phyloP scores from a whole-genome alignment of 129 eudicot genomes.

The Centella asiatica region DNA sequence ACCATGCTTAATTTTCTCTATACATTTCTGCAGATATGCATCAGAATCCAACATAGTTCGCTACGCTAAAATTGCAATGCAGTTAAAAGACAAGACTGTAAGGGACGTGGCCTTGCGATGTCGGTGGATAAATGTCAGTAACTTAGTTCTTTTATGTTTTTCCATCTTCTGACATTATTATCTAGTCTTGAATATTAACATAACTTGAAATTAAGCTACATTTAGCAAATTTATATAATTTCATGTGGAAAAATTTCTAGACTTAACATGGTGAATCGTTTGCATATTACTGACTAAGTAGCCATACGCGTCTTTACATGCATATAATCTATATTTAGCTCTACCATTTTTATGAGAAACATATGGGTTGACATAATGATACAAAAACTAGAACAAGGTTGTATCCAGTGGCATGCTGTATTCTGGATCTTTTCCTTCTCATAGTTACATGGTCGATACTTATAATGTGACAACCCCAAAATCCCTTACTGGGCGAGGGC shows the following conservation, averaged over 20 bases:
- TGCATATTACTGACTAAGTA: too few species aligned
- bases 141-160: too few species aligned
- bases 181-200: neutral
- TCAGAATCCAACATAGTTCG: conserved; percentile 49
- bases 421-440: too few species aligned
- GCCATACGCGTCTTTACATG: too few species aligned
- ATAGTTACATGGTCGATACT: too few species aligned
- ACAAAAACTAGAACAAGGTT: too few species aligned
- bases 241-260: neutral
- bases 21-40: conserved; percentile 48
- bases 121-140: conserved; percentile 83
- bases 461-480: too few species aligned
- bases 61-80: conserved; percentile 80
- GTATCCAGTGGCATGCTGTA: too few species aligned
- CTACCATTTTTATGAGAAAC: too few species aligned
- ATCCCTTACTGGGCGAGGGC: too few species aligned
- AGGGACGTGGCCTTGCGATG: conserved; percentile 89
- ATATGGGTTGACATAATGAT: too few species aligned
- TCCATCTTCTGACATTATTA: neutral
- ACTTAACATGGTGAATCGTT: neutral
- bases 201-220: neutral
- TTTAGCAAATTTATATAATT: neutral
- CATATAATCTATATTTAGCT: too few species aligned
- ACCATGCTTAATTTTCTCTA: neutral
- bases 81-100: conserved; percentile 65